A percentile compares a stretch with the other conserved stretches of the same genome.
These are phyloP conservation scores for Penicillium hesseltinei DNA, from an alignment of 2,329 filamentous ascomycete species.

Conservation along the genomic window DNA sequence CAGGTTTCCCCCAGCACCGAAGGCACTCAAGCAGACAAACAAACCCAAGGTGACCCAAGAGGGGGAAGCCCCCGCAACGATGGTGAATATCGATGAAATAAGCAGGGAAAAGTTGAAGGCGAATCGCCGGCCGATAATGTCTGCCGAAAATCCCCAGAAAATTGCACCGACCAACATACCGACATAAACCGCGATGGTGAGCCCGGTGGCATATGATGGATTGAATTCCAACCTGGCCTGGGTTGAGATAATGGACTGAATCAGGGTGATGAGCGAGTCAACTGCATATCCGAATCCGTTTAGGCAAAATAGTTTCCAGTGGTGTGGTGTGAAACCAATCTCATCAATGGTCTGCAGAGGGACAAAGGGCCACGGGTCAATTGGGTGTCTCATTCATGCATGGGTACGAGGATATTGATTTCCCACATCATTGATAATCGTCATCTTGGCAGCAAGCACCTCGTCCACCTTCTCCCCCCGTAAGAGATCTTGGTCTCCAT, in stretches of 20 bases:
- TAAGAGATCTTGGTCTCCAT: conserved; percentile 6
- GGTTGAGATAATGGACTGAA: conserved; percentile 32
- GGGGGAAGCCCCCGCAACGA: conserved; percentile 65
- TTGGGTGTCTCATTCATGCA: not conserved
- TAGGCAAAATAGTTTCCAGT: conserved; percentile 60
- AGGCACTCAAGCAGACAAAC: conserved; percentile 62
- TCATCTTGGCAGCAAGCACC: conserved; percentile 43
- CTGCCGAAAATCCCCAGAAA: conserved; percentile 67
- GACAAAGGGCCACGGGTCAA: not conserved
- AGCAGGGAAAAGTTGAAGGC: conserved; percentile 69
- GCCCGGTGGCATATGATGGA: conserved; percentile 32
- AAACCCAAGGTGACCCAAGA: conserved; percentile 64
- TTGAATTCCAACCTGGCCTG: conserved; percentile 29
- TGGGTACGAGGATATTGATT: not conserved
- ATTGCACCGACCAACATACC: conserved; percentile 49
- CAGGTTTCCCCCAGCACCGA: conserved; percentile 64
- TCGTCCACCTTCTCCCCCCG: conserved; percentile 32
- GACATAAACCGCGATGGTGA: conserved; percentile 43
- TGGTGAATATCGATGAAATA: conserved; percentile 60
- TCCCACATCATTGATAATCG: conserved; percentile 34
- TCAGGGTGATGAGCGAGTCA: conserved; percentile 39
- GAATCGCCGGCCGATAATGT: conserved; percentile 65
- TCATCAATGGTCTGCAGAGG: conserved; percentile 47
- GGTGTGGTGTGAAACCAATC: conserved; percentile 60
- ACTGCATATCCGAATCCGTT: conserved; percentile 58